Percentiles rank a stretch among this genome's conserved stretches.
phyloP scores from a whole-genome alignment of 192 early-diverging fungal genomes.

The Physocladia obscura region DNA sequence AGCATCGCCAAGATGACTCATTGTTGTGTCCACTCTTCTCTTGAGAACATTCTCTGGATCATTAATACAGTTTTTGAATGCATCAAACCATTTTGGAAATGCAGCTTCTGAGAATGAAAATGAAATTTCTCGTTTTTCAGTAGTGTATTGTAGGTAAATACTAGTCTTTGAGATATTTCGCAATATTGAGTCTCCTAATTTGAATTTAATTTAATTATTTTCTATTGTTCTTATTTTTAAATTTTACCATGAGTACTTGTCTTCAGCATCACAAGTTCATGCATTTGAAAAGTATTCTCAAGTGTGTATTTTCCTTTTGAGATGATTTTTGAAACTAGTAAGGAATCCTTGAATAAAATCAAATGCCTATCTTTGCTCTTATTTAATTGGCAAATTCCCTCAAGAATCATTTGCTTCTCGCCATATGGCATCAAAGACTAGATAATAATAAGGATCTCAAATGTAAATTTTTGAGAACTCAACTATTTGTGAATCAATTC shows the following conservation, averaged over 20 bases:
- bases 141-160: constrained; percentile 11
- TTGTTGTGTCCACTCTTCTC: neutral
- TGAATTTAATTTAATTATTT: too few relatives aligned
- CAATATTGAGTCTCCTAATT: neutral
- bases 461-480: neutral
- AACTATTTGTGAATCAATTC: constrained; percentile 46
- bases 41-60: constrained; percentile 24
- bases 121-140: constrained; percentile 16
- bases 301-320: constrained; percentile 37
- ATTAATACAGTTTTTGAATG: constrained; percentile 21
- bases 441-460: neutral
- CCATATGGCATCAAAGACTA: constrained; percentile 37
- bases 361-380: constrained; percentile 52
- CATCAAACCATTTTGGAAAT: constrained; percentile 6
- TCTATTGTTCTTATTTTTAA: too few relatives aligned
- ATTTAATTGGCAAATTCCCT: constrained; percentile 39
- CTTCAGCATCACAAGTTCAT: constrained; percentile 24
- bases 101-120: constrained; percentile 6
- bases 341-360: constrained; percentile 46
- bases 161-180: neutral
- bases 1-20: neutral
- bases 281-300: constrained; percentile 32
- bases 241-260: too few relatives aligned
- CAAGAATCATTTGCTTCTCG: constrained; percentile 49
- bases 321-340: constrained; percentile 49